Evolutionary conservation across 495 filamentous ascomycete genomes (phyloP).

Genomic region (Pyrenula massariospora): DNA sequence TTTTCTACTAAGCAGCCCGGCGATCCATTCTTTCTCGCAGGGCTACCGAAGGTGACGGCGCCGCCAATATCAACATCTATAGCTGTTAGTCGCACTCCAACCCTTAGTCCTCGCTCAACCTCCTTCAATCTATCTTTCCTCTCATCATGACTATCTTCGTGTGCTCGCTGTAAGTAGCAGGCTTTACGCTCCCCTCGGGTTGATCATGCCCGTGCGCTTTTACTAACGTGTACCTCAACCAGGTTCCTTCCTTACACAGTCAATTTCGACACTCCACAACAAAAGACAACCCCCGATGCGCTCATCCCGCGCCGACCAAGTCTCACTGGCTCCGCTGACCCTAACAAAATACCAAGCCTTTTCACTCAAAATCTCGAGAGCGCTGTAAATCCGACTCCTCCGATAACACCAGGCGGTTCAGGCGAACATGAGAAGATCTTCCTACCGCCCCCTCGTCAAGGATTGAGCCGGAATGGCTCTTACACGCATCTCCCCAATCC

Average conservation of each 20-base stretch:
- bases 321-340: constrained; percentile 17
- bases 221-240: no score
- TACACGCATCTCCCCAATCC: constrained; percentile 19
- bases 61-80: background rate
- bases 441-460: constrained; percentile 29
- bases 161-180: constrained; percentile 60
- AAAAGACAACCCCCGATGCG: constrained; percentile 10
- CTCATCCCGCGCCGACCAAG: constrained; percentile 6
- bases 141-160: constrained; percentile 70
- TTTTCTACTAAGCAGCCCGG: background rate
- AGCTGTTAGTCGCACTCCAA: constrained; percentile 1
- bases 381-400: constrained; percentile 6
- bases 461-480: constrained; percentile 18
- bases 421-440: constrained; percentile 53
- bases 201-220: no score
- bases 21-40: background rate
- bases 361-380: constrained; percentile 16
- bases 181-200: constrained; percentile 1
- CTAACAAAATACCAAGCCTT: constrained; percentile 20
- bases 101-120: constrained; percentile 4
- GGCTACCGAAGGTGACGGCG: background rate
- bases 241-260: constrained; percentile 88
- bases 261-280: constrained; percentile 45
- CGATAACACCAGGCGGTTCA: constrained; percentile 52
- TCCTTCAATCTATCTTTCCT: background rate